Conservation (phyloP, 2,329 filamentous ascomycete genomes). For the Hymenotorrendiella dingleyae region DNA sequence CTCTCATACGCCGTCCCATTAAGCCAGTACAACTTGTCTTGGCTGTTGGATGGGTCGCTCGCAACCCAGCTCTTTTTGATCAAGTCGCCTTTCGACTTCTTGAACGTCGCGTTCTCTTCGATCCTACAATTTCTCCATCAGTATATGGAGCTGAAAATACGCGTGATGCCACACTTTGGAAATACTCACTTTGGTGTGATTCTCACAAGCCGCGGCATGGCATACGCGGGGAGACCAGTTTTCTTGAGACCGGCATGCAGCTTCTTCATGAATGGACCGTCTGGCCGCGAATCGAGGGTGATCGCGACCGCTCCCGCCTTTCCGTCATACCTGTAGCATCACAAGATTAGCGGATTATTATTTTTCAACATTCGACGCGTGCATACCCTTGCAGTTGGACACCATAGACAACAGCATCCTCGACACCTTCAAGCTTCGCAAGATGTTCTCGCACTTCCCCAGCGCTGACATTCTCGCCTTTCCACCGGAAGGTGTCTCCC, state of each 20-base stretch:
- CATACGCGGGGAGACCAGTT: conserved; percentile 41
- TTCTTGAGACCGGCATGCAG: conserved; percentile 35
- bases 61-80: conserved; percentile 37
- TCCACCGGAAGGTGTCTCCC: conserved; percentile 50
- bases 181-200: conserved; percentile 38
- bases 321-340: conserved; percentile 41
- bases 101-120: conserved; percentile 43
- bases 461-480: conserved; percentile 42
- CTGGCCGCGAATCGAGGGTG: conserved; percentile 33
- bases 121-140: too few relatives aligned
- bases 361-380: not conserved
- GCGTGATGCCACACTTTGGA: too few relatives aligned
- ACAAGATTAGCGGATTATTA: conserved; percentile 2
- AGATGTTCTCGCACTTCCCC: conserved; percentile 41
- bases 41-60: conserved; percentile 18
- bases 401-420: conserved; percentile 40
- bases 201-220: conserved; percentile 40
- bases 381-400: conserved; percentile 35
- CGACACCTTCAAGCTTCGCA: conserved; percentile 34
- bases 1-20: conserved; percentile 35
- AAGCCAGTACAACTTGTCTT: conserved; percentile 39
- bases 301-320: conserved; percentile 42
- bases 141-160: too few relatives aligned
- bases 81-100: conserved; percentile 41
- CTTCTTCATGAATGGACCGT: conserved; percentile 33